phyloP scores from a whole-genome alignment of 768 basidiomycete genomes.

The Naematelia encephala region DNA sequence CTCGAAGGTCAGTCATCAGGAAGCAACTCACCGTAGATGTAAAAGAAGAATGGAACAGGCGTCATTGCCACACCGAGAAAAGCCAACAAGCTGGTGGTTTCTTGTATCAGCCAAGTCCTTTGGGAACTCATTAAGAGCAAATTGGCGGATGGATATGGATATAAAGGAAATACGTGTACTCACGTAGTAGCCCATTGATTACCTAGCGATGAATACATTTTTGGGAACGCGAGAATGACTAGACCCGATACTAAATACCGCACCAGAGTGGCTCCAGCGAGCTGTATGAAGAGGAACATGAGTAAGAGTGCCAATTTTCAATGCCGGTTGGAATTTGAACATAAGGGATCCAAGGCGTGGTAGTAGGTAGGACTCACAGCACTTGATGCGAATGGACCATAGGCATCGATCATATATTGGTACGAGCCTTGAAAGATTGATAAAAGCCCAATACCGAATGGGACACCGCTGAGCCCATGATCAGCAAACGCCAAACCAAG shows the following conservation, averaged over 20 bases:
- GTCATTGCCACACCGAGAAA: constrained; percentile 24
- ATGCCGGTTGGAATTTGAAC: no score
- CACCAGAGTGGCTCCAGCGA: constrained; percentile 22
- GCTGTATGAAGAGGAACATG: constrained; percentile 11
- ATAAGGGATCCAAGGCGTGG: not conserved
- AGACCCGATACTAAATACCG: constrained; percentile 23
- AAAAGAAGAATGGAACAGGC: constrained; percentile 31
- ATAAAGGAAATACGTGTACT: no score
- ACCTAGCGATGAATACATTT: constrained; percentile 24
- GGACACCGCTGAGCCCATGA: constrained; percentile 15
- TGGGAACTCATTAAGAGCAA: no score
- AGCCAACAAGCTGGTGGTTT: constrained; percentile 15
- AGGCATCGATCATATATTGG: constrained; percentile 31
- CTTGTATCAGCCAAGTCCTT: not conserved
- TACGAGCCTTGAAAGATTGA: constrained; percentile 27
- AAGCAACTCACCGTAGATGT: constrained; percentile 22
- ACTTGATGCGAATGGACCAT: constrained; percentile 28
- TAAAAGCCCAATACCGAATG: constrained; percentile 27
- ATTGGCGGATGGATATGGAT: no score
- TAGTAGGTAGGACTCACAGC: constrained; percentile 17
- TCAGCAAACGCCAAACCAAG: no score
- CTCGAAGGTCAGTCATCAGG: not conserved
- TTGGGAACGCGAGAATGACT: constrained; percentile 24
- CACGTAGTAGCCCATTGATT: constrained; percentile 33
- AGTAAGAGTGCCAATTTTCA: no score